Evolutionary conservation across 108 stramenopile species (phyloP), one percentile per base, ranked within the genome.

Genomic region (Skeletonema tropicum): DNA sequence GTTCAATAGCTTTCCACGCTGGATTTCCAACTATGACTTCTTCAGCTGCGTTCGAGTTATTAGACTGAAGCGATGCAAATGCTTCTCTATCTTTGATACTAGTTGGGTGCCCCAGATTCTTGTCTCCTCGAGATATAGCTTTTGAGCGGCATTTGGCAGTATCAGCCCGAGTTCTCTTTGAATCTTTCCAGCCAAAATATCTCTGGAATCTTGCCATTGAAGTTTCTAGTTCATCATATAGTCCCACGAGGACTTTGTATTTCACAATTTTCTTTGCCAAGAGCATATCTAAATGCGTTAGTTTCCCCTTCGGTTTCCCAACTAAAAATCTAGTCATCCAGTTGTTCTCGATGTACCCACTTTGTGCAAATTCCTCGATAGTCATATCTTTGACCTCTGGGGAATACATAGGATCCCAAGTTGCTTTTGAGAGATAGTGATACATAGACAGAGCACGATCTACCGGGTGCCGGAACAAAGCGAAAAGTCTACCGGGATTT

Each of bases 271-370:
- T 29, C 75, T 83, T 83, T 13, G 85, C 85, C 64, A 83, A 55
- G 2, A 60, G 60, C 79, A 86, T 57, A 72, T 86, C 79, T 39
- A 42, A 26, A 38, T 68, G 73, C 0, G 42, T 55, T 33, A 86
- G 59, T 30, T 73, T 75, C 11, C 82, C 85, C 25, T 65, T 32
- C 12, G 61, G 64, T 33, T 68, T 80, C 15, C 70, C 39, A 10
- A 73, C 66, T 14, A 86, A 57, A n/a, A 82, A 76, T 6, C 85
- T 13, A 0, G 83, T 83, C 70, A 86, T 71, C 86, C 86, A 87
- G 78, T 87, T 87, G 70, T 79, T 78, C 57, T 87, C 86, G 39
- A 86, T 79, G 33, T 67, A 75, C 35, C 32, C 14, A 41, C 74
- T 76, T 45, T 66, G 77, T 36, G 82, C 82, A 74, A 82, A 87